phyloP scores from a whole-genome alignment of 441 rosid genomes.

The Aleurites moluccanus region DNA sequence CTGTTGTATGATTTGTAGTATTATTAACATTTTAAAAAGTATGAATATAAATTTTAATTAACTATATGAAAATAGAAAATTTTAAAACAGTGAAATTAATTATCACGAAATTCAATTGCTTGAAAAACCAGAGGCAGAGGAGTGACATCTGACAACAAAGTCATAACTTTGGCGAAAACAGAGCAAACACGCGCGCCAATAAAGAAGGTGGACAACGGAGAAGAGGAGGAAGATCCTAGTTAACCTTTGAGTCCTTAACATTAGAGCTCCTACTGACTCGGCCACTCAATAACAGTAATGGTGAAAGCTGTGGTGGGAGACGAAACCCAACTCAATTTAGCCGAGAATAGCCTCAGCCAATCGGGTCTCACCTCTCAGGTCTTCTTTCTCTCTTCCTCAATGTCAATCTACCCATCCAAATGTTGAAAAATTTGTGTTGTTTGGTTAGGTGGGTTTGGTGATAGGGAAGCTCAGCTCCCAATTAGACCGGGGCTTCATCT shows the following conservation, averaged over 20 bases:
- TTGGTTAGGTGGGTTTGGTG: conserved; percentile 73
- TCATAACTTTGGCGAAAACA: not conserved
- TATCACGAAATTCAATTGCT: not conserved
- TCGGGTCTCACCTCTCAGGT: conserved; percentile 70
- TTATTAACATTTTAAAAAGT: no score
- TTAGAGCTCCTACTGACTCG: not conserved
- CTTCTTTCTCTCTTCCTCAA: not conserved
- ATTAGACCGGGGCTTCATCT: conserved; percentile 79
- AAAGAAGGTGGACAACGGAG: not conserved
- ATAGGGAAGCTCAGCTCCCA: conserved; percentile 80
- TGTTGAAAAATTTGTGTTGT: not conserved
- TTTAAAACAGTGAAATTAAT: not conserved
- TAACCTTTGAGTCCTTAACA: no score
- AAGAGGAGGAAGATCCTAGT: not conserved
- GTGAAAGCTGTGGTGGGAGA: conserved; percentile 87
- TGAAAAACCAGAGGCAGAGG: not conserved
- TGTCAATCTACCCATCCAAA: not conserved
- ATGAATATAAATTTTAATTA: no score
- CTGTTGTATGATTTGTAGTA: no score
- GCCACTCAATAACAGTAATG: conserved; percentile 37
- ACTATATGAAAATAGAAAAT: no score
- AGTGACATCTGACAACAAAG: not conserved
- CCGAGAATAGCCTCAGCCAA: conserved; percentile 70
- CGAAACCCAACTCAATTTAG: conserved; percentile 57
- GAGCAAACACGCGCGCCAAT: not conserved